Evolutionary conservation across 2,329 filamentous ascomycete species (phyloP).

Genomic region (Nemania diffusa): DNA sequence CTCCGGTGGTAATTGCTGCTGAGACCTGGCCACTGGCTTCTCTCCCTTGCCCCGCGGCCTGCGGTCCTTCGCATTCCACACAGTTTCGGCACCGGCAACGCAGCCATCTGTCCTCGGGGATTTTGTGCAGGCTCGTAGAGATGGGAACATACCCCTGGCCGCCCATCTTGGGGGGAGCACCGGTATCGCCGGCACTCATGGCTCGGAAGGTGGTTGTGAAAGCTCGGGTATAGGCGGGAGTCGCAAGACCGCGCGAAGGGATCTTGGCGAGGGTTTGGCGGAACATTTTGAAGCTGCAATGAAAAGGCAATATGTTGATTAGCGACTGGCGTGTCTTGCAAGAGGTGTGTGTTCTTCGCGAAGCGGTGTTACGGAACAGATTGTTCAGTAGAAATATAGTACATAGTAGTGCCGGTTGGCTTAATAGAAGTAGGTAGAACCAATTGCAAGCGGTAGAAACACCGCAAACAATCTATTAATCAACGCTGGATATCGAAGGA

Average conservation of each 20-base stretch:
- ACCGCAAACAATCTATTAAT: background rate
- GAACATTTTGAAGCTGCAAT: slow-evolving; percentile 65
- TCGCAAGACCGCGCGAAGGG: slow-evolving; percentile 64
- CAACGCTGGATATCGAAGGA: background rate
- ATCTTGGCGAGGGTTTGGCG: slow-evolving; percentile 70
- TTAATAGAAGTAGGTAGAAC: background rate
- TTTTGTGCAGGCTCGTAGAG: background rate
- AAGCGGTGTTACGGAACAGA: background rate
- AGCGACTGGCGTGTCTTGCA: slow-evolving; percentile 20
- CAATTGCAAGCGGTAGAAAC: background rate
- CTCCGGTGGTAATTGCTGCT: background rate
- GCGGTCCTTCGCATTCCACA: background rate
- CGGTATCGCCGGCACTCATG: slow-evolving; percentile 78
- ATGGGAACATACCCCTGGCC: slow-evolving; percentile 62
- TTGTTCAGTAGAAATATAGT: background rate
- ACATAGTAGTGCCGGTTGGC: background rate
- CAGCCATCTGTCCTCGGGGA: background rate
- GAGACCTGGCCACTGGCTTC: background rate
- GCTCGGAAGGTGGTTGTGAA: slow-evolving; percentile 72
- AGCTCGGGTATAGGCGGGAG: slow-evolving; percentile 61
- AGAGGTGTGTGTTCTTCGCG: background rate
- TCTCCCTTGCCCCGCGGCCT: background rate
- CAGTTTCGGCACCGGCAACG: background rate
- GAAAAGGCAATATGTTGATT: slow-evolving; percentile 21
- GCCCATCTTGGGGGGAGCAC: slow-evolving; percentile 65